Base-by-base conservation (phyloP, 495 filamentous ascomycete species). In the Apiosordaria backusii region DNA sequence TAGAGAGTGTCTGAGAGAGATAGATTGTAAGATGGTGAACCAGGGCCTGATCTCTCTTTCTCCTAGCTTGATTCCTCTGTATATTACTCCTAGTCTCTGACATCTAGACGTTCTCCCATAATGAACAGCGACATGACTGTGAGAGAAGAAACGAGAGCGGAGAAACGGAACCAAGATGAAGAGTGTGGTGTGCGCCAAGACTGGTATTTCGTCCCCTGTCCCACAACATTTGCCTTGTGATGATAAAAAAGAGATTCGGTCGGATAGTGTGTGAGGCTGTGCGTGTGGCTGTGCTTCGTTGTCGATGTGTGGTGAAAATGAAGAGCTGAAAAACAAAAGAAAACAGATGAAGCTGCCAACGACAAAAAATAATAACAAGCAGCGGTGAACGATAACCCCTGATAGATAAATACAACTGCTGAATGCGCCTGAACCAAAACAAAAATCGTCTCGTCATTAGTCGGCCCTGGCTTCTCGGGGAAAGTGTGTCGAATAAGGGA, bases 381-480 rank as follows among this genome's bases (percentile, higher is more conserved):
- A 59, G 62, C 22, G 57, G 59, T 64, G 50, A 24, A 63, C 15
- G 16, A 18, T 23, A 54, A 9, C 25, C 35, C 29, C 50, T 54
- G 59, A 65, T 60, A n/a, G 50, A 45, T 65, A 66, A 45, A 50
- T 61, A 54, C 61, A 62, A 62, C 57, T 66, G 64, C 64, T 66
- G 29, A 62, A 45, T 61, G 54, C 66, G 69, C 64, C 69, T 50
- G 60, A 57, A 68, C 61, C 50, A 61, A 66, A 65, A 61, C 23
- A 65, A 65, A 67, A 68, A 50, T 71, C 69, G 66, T 71, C 58
- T 71, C 69, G 64, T 71, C 69, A 35, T 71, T 63, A 68, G 59
- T 68, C 64, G 58, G 69, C 55, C 60, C 19, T 50, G n/a, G 60
- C 15, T 54, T 35, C 45, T 62, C 57, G 21, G 19, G 23, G 57